These are phyloP conservation scores for Azolla pinnata DNA, from an alignment of 75 land plant genomes.

Conservation along the genomic window DNA sequence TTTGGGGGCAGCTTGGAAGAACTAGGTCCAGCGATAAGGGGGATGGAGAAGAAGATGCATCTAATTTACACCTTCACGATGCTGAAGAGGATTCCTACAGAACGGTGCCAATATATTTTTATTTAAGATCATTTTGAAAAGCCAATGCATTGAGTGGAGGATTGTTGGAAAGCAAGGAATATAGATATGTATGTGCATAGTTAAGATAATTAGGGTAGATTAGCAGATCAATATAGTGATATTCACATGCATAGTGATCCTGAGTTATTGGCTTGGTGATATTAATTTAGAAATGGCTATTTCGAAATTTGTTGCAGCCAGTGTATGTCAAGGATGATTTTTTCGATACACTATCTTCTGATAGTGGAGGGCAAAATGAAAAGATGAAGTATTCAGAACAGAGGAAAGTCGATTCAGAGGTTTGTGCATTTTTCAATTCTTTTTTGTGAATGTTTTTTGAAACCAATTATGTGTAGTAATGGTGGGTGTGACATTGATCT, in stretches of 20 bases:
- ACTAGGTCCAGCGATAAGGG: conserved; percentile 19
- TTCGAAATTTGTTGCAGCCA: too few relatives aligned
- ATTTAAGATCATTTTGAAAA: too few relatives aligned
- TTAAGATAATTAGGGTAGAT: too few relatives aligned
- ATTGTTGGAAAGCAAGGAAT: too few relatives aligned
- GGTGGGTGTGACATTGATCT: neutral
- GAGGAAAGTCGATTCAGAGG: conserved; percentile 81
- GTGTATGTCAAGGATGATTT: conserved; percentile 82
- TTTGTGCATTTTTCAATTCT: conserved; percentile 13
- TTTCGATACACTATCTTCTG: conserved; percentile 77
- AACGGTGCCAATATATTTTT: neutral
- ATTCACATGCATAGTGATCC: too few relatives aligned
- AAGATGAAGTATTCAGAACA: conserved; percentile 74
- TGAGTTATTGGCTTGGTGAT: too few relatives aligned
- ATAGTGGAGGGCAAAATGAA: conserved; percentile 43
- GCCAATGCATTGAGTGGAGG: too few relatives aligned
- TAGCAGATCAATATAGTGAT: too few relatives aligned
- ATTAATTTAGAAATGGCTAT: too few relatives aligned
- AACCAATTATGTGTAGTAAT: neutral
- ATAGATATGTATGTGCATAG: too few relatives aligned
- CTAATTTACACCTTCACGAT: conserved; percentile 9
- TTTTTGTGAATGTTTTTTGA: neutral
- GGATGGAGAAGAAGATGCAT: conserved; percentile 36
- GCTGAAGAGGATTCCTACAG: conserved; percentile 19
- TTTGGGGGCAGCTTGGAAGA: conserved; percentile 89